phyloP scores from a whole-genome alignment of 2,329 filamentous ascomycete species.

The Botrytis elliptica region DNA sequence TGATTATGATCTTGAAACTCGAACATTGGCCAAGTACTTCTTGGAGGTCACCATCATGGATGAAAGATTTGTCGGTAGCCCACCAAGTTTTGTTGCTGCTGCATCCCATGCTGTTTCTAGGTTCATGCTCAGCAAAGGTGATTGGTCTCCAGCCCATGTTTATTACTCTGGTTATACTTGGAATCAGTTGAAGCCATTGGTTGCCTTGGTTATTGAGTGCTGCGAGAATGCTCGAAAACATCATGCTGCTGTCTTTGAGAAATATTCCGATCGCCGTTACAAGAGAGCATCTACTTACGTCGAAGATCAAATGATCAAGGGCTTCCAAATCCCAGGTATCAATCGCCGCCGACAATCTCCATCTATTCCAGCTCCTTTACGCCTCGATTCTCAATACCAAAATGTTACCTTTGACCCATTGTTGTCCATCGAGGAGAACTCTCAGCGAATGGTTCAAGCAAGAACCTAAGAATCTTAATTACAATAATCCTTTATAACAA shows the following conservation, averaged over 20 bases:
- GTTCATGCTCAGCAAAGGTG: conserved; percentile 83
- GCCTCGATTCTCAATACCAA: conserved; percentile 5
- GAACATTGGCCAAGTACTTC: conserved; percentile 96
- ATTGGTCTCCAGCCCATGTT: conserved; percentile 82
- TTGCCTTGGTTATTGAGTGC: conserved; percentile 81
- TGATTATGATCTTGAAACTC: conserved; percentile 92
- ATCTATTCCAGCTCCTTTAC: conserved; percentile 11
- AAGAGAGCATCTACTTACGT: conserved; percentile 82
- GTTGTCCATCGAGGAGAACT: conserved; percentile 25
- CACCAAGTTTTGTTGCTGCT: conserved; percentile 86
- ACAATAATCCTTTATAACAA: not conserved
- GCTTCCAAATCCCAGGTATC: conserved; percentile 48
- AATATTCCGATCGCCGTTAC: conserved; percentile 85
- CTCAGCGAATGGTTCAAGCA: conserved; percentile 35
- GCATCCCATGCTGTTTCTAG: conserved; percentile 90
- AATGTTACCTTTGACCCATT: conserved; percentile 15
- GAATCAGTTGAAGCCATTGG: conserved; percentile 73
- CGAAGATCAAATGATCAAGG: conserved; percentile 66
- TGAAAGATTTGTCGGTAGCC: conserved; percentile 89
- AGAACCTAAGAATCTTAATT: conserved; percentile 27
- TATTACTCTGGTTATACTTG: conserved; percentile 95
- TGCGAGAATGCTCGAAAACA: conserved; percentile 79
- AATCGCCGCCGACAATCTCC: conserved; percentile 15
- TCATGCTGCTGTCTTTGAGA: conserved; percentile 84
- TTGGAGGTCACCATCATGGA: conserved; percentile 97